phyloP scores from a whole-genome alignment of 495 filamentous ascomycete genomes.

The Penicillium turbatum region DNA sequence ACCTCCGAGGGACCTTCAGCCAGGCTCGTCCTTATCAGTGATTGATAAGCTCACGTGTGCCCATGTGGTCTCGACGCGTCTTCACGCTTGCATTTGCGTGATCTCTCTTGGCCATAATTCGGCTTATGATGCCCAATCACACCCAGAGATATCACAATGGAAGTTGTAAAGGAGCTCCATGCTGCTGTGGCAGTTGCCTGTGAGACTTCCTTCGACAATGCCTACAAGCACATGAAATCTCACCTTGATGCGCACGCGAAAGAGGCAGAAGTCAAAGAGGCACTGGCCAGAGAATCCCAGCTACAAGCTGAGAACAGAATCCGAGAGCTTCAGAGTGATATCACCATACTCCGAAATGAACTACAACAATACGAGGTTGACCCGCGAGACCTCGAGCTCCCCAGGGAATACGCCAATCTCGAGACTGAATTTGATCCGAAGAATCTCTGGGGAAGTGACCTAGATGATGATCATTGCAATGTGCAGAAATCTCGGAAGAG shows the following conservation, averaged over 20 bases:
- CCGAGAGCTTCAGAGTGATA: slow-evolving; percentile 25
- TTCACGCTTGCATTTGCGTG: not conserved
- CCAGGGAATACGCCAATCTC: slow-evolving; percentile 4
- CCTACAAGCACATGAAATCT: slow-evolving; percentile 27
- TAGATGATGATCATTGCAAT: slow-evolving; percentile 23
- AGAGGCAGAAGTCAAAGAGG: slow-evolving; percentile 21
- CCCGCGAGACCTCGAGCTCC: slow-evolving; percentile 9
- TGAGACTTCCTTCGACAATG: slow-evolving; percentile 31
- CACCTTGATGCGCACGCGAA: slow-evolving; percentile 23
- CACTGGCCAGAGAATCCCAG: slow-evolving; percentile 21
- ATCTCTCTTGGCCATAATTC: not conserved
- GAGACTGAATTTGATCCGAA: slow-evolving; percentile 9
- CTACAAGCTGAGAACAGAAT: slow-evolving; percentile 17
- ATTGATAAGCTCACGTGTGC: slow-evolving; percentile 7
- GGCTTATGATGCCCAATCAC: not conserved
- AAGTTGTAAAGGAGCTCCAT: slow-evolving; percentile 36
- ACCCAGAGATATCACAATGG: slow-evolving; percentile 24
- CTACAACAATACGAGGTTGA: slow-evolving; percentile 16
- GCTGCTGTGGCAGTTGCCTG: slow-evolving; percentile 28
- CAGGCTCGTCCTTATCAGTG: not conserved
- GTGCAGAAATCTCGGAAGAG: slow-evolving; percentile 8
- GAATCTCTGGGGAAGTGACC: slow-evolving; percentile 7
- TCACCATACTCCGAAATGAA: slow-evolving; percentile 22
- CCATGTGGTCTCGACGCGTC: slow-evolving; percentile 7
- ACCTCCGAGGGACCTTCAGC: too few relatives aligned